phyloP scores from a whole-genome alignment of 768 basidiomycete genomes.

The Boletus edulis region DNA sequence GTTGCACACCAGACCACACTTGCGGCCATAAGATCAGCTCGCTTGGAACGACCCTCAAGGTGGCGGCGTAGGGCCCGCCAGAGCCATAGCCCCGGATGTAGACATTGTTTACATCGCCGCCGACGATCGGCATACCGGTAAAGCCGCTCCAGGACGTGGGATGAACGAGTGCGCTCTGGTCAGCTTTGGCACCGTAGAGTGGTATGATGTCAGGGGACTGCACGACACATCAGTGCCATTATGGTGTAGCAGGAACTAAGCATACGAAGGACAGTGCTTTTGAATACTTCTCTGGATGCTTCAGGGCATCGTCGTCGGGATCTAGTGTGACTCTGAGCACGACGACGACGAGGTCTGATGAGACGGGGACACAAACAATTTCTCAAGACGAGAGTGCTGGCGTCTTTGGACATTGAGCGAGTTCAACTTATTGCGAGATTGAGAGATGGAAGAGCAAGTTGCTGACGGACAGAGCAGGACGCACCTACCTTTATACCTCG shows the following conservation, averaged over 20 bases:
- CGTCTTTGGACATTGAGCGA: neutral
- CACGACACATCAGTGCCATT: neutral
- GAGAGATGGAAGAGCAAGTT: neutral
- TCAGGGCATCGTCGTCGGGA: neutral
- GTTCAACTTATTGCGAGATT: neutral
- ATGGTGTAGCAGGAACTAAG: neutral
- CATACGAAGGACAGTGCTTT: neutral
- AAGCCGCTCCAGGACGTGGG: neutral
- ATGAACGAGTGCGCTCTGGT: neutral
- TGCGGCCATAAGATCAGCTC: slow-evolving; percentile 7
- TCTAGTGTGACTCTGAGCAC: neutral
- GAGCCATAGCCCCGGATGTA: slow-evolving; percentile 1
- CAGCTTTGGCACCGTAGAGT: neutral
- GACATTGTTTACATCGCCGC: slow-evolving; percentile 4
- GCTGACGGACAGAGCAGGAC: neutral
- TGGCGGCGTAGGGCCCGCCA: neutral
- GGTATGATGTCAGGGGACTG: slow-evolving; percentile 7
- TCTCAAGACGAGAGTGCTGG: neutral
- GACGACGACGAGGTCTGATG: too few relatives aligned
- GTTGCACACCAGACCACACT: neutral
- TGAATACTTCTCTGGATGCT: neutral
- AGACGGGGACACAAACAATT: neutral
- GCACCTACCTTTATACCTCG: slow-evolving; percentile 3
- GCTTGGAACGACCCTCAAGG: slow-evolving; percentile 4
- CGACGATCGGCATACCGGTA: slow-evolving; percentile 2